Conservation (phyloP, 2,329 filamentous ascomycete species). For the Beauveria brongniartii region DNA sequence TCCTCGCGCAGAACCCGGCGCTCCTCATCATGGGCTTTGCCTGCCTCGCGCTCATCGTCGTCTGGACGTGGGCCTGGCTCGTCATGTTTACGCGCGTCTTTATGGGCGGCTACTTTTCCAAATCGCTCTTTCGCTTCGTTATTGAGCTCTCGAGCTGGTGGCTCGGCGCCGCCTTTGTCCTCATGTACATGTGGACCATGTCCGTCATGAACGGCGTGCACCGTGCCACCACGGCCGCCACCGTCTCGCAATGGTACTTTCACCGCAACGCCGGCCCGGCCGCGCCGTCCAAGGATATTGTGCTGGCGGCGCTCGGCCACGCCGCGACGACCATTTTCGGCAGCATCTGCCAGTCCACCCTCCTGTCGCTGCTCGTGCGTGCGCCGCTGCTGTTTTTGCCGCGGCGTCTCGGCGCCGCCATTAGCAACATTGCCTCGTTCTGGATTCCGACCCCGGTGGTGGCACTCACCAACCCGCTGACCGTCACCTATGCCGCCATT, state of each 20-base stretch:
- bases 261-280: slow-evolving; percentile 77
- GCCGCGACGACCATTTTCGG: slow-evolving; percentile 82
- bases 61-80: slow-evolving; percentile 95
- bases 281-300: slow-evolving; percentile 71
- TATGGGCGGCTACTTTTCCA: slow-evolving; percentile 77
- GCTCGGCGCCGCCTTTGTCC: slow-evolving; percentile 83
- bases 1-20: slow-evolving; percentile 76
- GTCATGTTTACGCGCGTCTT: slow-evolving; percentile 95
- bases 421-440: slow-evolving; percentile 67
- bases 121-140: slow-evolving; percentile 56
- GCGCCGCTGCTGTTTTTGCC: slow-evolving; percentile 81
- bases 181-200: slow-evolving; percentile 94
- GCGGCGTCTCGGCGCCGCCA: slow-evolving; percentile 52
- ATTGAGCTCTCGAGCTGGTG: slow-evolving; percentile 89
- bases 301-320: slow-evolving; percentile 74
- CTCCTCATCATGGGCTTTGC: slow-evolving; percentile 77
- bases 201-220: slow-evolving; percentile 83
- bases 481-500: slow-evolving; percentile 87
- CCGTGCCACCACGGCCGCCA: slow-evolving; percentile 84
- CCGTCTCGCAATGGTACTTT: slow-evolving; percentile 98
- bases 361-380: slow-evolving; percentile 72
- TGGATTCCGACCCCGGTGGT: slow-evolving; percentile 80
- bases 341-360: slow-evolving; percentile 80
- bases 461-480: slow-evolving; percentile 81
- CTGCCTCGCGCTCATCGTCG: slow-evolving; percentile 65